Percentiles rank a stretch among this genome's conserved stretches.
Evolutionary conservation across 2,329 filamentous ascomycete genomes (phyloP).

Genomic region (Phyllosticta citribraziliensis): DNA sequence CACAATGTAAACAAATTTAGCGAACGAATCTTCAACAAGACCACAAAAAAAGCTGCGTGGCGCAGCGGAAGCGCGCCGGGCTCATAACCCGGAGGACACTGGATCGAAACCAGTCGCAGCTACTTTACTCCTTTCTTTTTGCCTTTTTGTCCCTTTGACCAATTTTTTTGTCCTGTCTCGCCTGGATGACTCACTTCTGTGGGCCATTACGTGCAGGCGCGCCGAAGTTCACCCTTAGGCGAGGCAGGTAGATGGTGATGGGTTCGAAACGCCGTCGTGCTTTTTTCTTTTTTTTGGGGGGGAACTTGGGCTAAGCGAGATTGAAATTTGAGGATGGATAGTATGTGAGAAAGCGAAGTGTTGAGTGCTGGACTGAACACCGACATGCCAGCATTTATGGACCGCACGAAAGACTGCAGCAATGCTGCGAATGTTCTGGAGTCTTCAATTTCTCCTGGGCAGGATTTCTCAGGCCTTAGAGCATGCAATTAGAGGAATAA

Average conservation of each 20-base stretch:
- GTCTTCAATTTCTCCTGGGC: too few relatives aligned
- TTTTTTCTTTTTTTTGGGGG: not conserved
- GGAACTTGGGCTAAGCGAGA: not conserved
- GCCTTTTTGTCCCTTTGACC: not conserved
- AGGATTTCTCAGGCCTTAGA: too few relatives aligned
- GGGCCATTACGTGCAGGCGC: not conserved
- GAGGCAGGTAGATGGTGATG: not conserved
- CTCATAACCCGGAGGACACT: conserved; percentile 24
- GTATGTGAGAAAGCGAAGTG: too few relatives aligned
- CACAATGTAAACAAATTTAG: not conserved
- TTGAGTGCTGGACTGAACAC: too few relatives aligned
- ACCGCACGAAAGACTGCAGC: too few relatives aligned
- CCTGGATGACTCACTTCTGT: not conserved
- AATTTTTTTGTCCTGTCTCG: not conserved
- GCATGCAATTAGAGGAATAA: too few relatives aligned
- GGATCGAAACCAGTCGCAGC: conserved; percentile 23
- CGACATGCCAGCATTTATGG: too few relatives aligned
- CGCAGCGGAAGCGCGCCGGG: conserved; percentile 24
- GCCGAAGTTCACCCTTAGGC: not conserved
- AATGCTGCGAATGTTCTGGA: too few relatives aligned
- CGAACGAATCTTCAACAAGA: not conserved
- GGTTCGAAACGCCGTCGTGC: not conserved
- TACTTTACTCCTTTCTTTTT: conserved; percentile 14
- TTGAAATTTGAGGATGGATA: not conserved
- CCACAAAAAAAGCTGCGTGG: conserved; percentile 18